phyloP scores from a whole-genome alignment of 164 flowering plant species.

The Brasenia schreberi region DNA sequence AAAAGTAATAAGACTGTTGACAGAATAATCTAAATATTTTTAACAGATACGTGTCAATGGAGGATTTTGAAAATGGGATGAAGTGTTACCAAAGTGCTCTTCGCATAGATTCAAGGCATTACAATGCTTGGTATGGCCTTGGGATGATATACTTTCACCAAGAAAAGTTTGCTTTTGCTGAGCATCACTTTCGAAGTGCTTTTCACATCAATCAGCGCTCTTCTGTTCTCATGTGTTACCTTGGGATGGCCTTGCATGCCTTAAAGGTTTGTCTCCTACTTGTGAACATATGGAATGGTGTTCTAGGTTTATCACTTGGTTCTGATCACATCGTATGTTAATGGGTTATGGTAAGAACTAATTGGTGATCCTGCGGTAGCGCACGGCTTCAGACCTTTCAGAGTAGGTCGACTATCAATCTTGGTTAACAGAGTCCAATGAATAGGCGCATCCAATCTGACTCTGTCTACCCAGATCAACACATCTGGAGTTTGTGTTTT shows the following conservation, averaged over 20 bases:
- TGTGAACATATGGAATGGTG: too few species aligned
- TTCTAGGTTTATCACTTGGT: too few species aligned
- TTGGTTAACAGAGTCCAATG: too few species aligned
- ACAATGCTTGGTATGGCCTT: slow-evolving; percentile 96
- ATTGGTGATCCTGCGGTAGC: too few species aligned
- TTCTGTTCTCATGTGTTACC: slow-evolving; percentile 92
- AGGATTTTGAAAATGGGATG: slow-evolving; percentile 92
- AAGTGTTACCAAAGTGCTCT: slow-evolving; percentile 88
- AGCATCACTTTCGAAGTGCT: slow-evolving; percentile 89
- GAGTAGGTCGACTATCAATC: too few species aligned
- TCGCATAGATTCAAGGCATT: slow-evolving; percentile 69
- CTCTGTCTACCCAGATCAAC: too few species aligned
- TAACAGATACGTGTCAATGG: slow-evolving; percentile 71
- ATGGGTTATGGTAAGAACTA: too few species aligned
- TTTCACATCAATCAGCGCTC: slow-evolving; percentile 81
- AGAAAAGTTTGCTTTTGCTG: slow-evolving; percentile 88
- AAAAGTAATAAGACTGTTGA: not conserved
- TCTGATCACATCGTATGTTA: too few species aligned
- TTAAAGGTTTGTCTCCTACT: slow-evolving; percentile 39
- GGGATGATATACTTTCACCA: slow-evolving; percentile 92
- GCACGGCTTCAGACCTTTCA: too few species aligned
- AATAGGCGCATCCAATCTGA: too few species aligned
- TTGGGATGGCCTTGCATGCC: slow-evolving; percentile 87
- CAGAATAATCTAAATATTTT: not conserved
- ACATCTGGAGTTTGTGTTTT: too few species aligned